Conservation (phyloP, 23 red algal genomes). For the Gracilaria caudata region DNA sequence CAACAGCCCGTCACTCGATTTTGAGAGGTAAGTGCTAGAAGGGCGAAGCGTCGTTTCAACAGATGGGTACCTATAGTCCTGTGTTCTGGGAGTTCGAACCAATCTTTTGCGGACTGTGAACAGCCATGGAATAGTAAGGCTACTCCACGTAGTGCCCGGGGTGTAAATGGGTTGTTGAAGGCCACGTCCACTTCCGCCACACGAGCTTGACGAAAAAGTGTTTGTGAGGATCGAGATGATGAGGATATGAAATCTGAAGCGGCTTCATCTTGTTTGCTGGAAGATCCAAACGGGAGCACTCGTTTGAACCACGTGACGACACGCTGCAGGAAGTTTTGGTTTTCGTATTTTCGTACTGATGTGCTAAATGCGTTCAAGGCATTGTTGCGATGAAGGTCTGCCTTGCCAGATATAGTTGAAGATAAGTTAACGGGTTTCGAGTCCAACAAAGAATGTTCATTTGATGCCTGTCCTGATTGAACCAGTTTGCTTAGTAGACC, state of each 20-base stretch:
- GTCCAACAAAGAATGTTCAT: not conserved
- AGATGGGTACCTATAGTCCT: constrained; percentile 31
- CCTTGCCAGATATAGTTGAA: not conserved
- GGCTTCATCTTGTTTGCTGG: not conserved
- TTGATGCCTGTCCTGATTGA: not conserved
- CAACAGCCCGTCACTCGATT: constrained; percentile 59
- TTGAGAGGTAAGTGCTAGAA: constrained; percentile 54
- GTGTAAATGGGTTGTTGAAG: constrained; percentile 47
- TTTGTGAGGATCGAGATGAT: not conserved
- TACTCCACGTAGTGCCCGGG: constrained; percentile 21
- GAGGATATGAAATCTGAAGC: not conserved
- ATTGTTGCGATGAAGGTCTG: not conserved
- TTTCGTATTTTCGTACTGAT: not conserved
- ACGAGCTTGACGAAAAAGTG: not conserved
- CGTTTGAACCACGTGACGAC: constrained; percentile 12
- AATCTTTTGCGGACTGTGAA: constrained; percentile 53
- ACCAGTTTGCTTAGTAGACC: not conserved
- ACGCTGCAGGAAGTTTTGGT: not conserved
- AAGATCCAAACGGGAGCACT: not conserved
- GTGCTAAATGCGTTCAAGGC: constrained; percentile 13
- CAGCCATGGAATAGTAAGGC: constrained; percentile 60
- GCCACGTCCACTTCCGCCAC: constrained; percentile 41
- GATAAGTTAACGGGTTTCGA: not conserved
- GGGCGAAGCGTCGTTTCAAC: constrained; percentile 27
- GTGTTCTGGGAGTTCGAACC: constrained; percentile 71